These are phyloP conservation scores for Naegleria lovaniensis DNA, from an alignment of 208 protist species.

Conservation along the genomic window DNA sequence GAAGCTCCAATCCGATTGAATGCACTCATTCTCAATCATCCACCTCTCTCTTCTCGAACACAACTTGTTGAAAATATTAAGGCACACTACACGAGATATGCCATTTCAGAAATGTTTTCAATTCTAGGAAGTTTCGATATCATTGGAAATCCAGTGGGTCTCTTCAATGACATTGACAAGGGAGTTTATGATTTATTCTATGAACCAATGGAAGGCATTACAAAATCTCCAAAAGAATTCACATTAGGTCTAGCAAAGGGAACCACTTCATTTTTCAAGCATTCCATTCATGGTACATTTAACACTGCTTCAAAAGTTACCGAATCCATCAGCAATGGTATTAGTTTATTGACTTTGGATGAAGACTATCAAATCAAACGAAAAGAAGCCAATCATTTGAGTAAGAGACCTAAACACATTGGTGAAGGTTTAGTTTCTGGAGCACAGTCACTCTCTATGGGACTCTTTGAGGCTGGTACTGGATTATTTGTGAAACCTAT, in stretches of 20 bases:
- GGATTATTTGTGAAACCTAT: conserved; percentile 71
- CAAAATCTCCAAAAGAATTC: conserved; percentile 26
- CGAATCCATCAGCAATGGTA: conserved; percentile 33
- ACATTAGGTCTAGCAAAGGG: conserved; percentile 17
- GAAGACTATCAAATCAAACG: conserved; percentile 37
- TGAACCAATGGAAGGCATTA: conserved; percentile 8
- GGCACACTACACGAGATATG: not conserved
- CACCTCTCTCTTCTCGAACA: not conserved
- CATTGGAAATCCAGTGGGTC: conserved; percentile 20
- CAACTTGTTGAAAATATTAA: not conserved
- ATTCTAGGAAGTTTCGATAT: conserved; percentile 17
- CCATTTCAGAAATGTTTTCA: not conserved
- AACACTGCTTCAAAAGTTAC: conserved; percentile 36
- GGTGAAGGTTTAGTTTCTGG: conserved; percentile 15
- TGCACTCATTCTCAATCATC: conserved; percentile 6
- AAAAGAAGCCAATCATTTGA: not conserved
- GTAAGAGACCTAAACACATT: conserved; percentile 8
- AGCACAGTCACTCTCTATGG: not conserved
- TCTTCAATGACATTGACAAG: conserved; percentile 8
- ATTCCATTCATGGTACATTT: conserved; percentile 33
- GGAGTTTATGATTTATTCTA: conserved; percentile 27
- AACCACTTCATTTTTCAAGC: not conserved
- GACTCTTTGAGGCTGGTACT: conserved; percentile 43
- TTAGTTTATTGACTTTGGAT: conserved; percentile 38
- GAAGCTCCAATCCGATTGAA: conserved; percentile 16